These are phyloP conservation scores for Kodamaea derodonti DNA, from an alignment of 1,139 yeast species.

Conservation along the genomic window DNA sequence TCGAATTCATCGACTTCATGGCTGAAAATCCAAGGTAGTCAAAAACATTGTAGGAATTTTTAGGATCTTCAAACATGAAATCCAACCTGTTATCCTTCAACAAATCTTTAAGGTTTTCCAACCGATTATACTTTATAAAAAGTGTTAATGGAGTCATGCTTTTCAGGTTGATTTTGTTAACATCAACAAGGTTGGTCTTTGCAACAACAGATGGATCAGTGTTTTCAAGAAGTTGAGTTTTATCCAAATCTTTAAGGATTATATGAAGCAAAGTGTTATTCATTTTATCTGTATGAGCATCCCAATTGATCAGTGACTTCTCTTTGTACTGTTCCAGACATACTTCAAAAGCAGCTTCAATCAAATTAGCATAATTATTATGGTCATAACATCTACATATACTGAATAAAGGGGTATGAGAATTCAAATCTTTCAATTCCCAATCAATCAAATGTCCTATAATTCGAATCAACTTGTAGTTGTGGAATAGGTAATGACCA, in stretches of 20 bases:
- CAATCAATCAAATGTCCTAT: slow-evolving; percentile 66
- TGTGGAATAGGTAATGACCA: slow-evolving; percentile 74
- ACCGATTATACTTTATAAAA: slow-evolving; percentile 65
- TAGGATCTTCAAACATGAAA: slow-evolving; percentile 40
- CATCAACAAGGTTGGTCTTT: slow-evolving; percentile 38
- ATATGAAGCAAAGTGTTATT: slow-evolving; percentile 81
- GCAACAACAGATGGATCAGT: slow-evolving; percentile 8
- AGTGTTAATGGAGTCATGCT: slow-evolving; percentile 68
- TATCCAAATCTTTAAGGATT: slow-evolving; percentile 44
- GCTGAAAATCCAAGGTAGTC: slow-evolving; percentile 39
- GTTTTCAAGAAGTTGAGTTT: slow-evolving; percentile 31
- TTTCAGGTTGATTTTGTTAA: slow-evolving; percentile 60
- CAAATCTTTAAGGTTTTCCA: slow-evolving; percentile 51
- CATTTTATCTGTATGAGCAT: slow-evolving; percentile 64
- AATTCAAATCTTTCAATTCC: slow-evolving; percentile 62
- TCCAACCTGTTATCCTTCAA: slow-evolving; percentile 44
- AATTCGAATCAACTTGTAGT: slow-evolving; percentile 46
- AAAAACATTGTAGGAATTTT: slow-evolving; percentile 40
- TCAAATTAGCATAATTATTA: slow-evolving; percentile 50
- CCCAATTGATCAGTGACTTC: slow-evolving; percentile 45
- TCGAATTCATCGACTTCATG: slow-evolving; percentile 24
- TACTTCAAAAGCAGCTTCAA: slow-evolving; percentile 44
- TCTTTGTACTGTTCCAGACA: slow-evolving; percentile 39
- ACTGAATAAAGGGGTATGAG: slow-evolving; percentile 78
- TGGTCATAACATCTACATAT: slow-evolving; percentile 83